phyloP scores from a whole-genome alignment of 2,329 filamentous ascomycete genomes.

The Penicillium sp. region DNA sequence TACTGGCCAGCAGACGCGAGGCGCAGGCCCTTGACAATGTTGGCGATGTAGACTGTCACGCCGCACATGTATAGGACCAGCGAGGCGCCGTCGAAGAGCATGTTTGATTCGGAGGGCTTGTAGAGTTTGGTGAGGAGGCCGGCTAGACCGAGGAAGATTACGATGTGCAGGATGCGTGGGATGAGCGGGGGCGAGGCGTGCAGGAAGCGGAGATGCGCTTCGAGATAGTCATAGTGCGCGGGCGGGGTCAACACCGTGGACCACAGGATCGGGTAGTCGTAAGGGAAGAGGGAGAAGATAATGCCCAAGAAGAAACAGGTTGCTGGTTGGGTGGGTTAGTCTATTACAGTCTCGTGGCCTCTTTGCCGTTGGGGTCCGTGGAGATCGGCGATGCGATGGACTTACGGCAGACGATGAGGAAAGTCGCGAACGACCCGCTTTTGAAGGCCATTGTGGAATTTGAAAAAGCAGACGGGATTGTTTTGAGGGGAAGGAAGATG shows the following conservation, averaged over 20 bases:
- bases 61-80: slow-evolving; percentile 72
- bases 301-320: slow-evolving; percentile 97
- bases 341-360: slow-evolving; percentile 4
- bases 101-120: slow-evolving; percentile 83
- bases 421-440: slow-evolving; percentile 74
- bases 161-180: slow-evolving; percentile 84
- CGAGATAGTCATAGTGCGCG: slow-evolving; percentile 74
- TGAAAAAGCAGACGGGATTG: not conserved
- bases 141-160: slow-evolving; percentile 75
- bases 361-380: slow-evolving; percentile 5
- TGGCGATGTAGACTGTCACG: slow-evolving; percentile 84
- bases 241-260: slow-evolving; percentile 34
- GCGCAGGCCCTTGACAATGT: slow-evolving; percentile 89
- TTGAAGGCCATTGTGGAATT: slow-evolving; percentile 29
- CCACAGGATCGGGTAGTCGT: slow-evolving; percentile 53
- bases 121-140: slow-evolving; percentile 93
- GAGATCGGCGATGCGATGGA: slow-evolving; percentile 19
- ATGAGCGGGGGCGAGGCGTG: slow-evolving; percentile 88
- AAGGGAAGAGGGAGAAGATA: slow-evolving; percentile 91
- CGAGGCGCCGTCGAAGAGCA: slow-evolving; percentile 77
- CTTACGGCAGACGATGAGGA: slow-evolving; percentile 91
- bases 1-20: slow-evolving; percentile 68
- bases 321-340: slow-evolving; percentile 42
- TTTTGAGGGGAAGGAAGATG: slow-evolving; percentile 4
- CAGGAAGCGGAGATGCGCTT: slow-evolving; percentile 81